Percentiles rank a stretch among this genome's conserved stretches.
phyloP scores from a whole-genome alignment of 2,329 filamentous ascomycete genomes.

The Xylariaceae sp. region DNA sequence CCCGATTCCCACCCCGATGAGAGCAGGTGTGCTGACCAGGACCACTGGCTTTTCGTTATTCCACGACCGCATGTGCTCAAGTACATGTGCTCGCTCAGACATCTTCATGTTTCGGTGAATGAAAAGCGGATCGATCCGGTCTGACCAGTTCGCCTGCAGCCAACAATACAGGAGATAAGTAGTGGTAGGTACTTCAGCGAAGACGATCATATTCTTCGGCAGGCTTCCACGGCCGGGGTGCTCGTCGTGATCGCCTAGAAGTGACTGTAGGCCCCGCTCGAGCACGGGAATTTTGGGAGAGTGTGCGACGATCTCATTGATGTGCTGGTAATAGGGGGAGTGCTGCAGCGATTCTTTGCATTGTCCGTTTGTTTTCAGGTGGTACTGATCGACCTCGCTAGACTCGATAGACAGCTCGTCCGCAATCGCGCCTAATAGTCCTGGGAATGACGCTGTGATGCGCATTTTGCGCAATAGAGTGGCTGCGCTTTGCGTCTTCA shows the following conservation, averaged over 20 bases:
- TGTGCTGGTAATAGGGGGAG: not conserved
- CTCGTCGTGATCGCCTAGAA: not conserved
- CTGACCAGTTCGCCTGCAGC: not conserved
- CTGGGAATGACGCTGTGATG: not conserved
- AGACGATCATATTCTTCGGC: constrained; percentile 1
- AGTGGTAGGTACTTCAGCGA: not conserved
- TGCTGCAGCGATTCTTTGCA: not conserved
- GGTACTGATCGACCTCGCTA: not conserved
- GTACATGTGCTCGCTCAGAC: not conserved
- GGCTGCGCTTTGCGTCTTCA: not conserved
- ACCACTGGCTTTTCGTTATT: not conserved
- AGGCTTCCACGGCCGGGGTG: not conserved
- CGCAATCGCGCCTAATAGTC: not conserved
- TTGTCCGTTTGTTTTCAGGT: not conserved
- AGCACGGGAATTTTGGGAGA: not conserved
- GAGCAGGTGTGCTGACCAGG: not conserved
- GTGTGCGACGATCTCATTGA: not conserved
- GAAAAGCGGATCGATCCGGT: not conserved
- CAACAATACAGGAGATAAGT: not conserved
- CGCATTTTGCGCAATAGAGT: not conserved
- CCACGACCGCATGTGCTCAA: not conserved
- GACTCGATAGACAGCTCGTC: not conserved
- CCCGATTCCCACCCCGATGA: constrained; percentile 1
- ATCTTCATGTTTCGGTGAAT: constrained; percentile 1
- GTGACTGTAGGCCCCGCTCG: not conserved